phyloP scores from a whole-genome alignment of 2,329 filamentous ascomycete species.

The Fusarium sp. region DNA sequence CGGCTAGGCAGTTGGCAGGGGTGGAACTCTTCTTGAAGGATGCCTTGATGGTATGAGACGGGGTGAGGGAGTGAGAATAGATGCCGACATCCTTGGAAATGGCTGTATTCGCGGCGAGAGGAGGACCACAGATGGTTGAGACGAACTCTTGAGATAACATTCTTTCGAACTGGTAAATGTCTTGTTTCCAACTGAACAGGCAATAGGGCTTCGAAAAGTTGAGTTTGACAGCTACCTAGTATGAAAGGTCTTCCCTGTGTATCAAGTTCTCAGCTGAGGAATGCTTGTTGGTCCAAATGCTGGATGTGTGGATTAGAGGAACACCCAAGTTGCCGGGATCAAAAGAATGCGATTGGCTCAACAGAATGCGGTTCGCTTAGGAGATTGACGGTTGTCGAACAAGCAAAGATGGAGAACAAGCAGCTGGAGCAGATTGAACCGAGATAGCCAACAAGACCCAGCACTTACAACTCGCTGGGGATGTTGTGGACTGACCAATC shows the following conservation, averaged over 20 bases:
- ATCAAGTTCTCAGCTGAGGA: slow-evolving; percentile 20
- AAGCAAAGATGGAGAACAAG: slow-evolving; percentile 32
- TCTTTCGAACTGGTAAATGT: slow-evolving; percentile 20
- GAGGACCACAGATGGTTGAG: slow-evolving; percentile 70
- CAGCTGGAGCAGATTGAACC: slow-evolving; percentile 12
- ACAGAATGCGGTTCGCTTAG: slow-evolving; percentile 13
- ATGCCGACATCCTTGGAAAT: slow-evolving; percentile 86
- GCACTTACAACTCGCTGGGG: slow-evolving; percentile 28
- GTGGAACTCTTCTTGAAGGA: slow-evolving; percentile 94
- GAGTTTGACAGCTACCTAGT: neutral
- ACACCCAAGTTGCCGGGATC: slow-evolving; percentile 16
- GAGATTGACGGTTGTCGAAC: slow-evolving; percentile 23
- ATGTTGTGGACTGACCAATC: slow-evolving; percentile 27
- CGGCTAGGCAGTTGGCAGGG: slow-evolving; percentile 82
- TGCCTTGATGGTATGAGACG: slow-evolving; percentile 79
- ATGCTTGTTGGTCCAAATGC: slow-evolving; percentile 28
- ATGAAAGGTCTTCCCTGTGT: slow-evolving; percentile 8
- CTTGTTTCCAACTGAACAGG: slow-evolving; percentile 3
- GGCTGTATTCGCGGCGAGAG: slow-evolving; percentile 72
- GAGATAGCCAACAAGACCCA: slow-evolving; percentile 8
- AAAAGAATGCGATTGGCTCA: slow-evolving; percentile 14
- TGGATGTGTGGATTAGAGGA: slow-evolving; percentile 5
- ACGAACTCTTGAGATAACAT: slow-evolving; percentile 75
- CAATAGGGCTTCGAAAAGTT: neutral
- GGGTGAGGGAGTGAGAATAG: slow-evolving; percentile 86